Percentiles rank a stretch among this genome's conserved stretches.
Evolutionary conservation across 345 rosid genomes (phyloP).

Genomic region (Citrus maxima): DNA sequence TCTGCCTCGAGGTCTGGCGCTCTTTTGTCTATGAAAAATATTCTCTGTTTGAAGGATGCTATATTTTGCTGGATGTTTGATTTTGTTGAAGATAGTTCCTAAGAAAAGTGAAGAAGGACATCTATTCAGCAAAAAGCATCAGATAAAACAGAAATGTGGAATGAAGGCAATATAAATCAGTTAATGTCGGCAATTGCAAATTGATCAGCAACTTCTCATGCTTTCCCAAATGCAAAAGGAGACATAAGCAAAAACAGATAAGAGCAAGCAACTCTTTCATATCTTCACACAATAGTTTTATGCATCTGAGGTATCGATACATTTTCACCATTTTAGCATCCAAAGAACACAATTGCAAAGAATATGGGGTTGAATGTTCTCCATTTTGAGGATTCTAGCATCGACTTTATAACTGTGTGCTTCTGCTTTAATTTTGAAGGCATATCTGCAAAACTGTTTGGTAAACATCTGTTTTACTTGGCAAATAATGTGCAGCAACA

Average conservation of each 20-base stretch:
- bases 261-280: background rate
- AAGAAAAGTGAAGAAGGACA: conserved; percentile 13
- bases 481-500: background rate
- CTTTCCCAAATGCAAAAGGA: background rate
- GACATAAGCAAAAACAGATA: background rate
- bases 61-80: conserved; percentile 76
- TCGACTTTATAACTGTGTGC: background rate
- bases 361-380: background rate
- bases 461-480: background rate
- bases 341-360: background rate
- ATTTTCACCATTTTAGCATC: background rate
- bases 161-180: background rate
- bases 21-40: conserved; percentile 68
- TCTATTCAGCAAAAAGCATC: conserved; percentile 9
- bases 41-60: conserved; percentile 68
- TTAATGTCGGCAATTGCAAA: background rate
- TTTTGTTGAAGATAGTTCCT: conserved; percentile 78
- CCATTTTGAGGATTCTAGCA: background rate
- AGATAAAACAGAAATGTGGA: background rate
- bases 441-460: background rate
- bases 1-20: conserved; percentile 84
- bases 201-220: background rate
- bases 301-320: background rate
- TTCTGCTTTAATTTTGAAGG: background rate
- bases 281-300: background rate